Evolutionary conservation across 1,284 basidiomycete species (phyloP), one percentile per base, ranked within the genome.

Genomic region (Moesziomyces globuligerus): DNA sequence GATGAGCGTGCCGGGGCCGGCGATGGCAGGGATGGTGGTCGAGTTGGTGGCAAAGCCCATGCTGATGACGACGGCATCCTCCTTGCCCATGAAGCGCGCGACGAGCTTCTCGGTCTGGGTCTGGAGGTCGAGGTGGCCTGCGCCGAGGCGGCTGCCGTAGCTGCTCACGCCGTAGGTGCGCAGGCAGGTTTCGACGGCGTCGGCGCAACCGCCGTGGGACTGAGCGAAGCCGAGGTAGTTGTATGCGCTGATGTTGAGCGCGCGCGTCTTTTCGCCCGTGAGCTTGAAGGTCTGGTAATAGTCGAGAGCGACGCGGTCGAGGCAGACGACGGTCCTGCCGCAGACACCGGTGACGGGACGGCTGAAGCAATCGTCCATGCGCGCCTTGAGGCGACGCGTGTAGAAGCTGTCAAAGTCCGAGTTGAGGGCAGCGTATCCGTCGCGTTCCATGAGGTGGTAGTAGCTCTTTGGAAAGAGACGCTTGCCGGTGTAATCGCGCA

Each of bases 321-420:
- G 88, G 54, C 91, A 87, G 48, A 90, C 84, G 75, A 97, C 93
- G 34, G 95, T 96, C 48, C 96, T 91, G 4, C 94, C 95, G 17
- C 95, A 92, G 24, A 98, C 95, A 26, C 93, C 93, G 0, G 95
- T 97, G 57, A 92, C 89, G 20, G 95, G 95, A 55, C 93, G 89
- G 2, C 91, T 89, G 85, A 99, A 98, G 83, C 94, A 96, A 83
- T 97, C 93, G 80, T 97, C 94, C 83, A 99, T 89, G 53, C 95
- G 91, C 23, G 87, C 86, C 84, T 98, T 98, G 74, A 98, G 88
- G 8, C 94, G 90, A 59, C 95, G 91, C 55, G 94, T 97, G 86
- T 98, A 98, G 86, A 98, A 99, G 26, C 94, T 98, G 84, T 98
- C 96, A 77, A 98, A 98, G 83, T 98, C 95, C 29, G 94, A 96